Evolutionary conservation across 306 rosid species (phyloP).

Genomic region (Vigna hirtella): DNA sequence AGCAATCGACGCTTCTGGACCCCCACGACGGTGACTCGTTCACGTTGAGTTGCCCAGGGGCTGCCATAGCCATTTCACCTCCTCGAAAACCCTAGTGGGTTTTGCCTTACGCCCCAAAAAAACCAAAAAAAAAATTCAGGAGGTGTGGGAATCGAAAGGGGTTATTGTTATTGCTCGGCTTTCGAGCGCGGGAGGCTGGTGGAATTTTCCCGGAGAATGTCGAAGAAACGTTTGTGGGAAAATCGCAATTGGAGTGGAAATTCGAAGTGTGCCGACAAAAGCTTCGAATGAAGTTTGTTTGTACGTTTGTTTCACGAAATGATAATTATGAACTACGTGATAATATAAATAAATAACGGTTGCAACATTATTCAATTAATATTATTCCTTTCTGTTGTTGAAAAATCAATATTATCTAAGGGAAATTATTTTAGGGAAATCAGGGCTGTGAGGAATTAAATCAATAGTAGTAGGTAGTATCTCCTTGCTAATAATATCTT

Average conservation of each 20-base stretch:
- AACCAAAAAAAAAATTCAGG: not conserved
- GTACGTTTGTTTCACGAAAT: too few species aligned
- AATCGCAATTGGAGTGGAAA: not conserved
- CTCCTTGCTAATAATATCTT: too few species aligned
- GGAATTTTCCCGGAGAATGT: not conserved
- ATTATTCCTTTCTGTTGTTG: too few species aligned
- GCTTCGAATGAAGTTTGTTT: not conserved
- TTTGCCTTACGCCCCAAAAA: not conserved
- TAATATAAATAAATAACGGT: too few species aligned
- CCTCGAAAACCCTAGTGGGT: slow-evolving; percentile 27
- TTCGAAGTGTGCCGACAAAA: not conserved
- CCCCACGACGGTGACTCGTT: slow-evolving; percentile 88
- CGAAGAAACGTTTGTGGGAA: not conserved
- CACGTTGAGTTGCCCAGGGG: slow-evolving; percentile 84
- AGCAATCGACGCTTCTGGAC: slow-evolving; percentile 94
- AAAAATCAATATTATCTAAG: too few species aligned
- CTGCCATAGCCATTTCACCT: slow-evolving; percentile 69
- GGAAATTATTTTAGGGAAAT: too few species aligned
- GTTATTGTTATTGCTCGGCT: not conserved
- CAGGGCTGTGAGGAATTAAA: too few species aligned
- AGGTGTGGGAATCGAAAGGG: not conserved
- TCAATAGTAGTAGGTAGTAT: too few species aligned
- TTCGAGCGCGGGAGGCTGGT: not conserved
- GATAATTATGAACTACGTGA: too few species aligned
- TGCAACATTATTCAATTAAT: too few species aligned